Percentiles rank a stretch among this genome's conserved stretches.
These are phyloP conservation scores for Clohesyomyces aquaticus DNA, from an alignment of 495 filamentous ascomycete genomes.

Conservation along the genomic window DNA sequence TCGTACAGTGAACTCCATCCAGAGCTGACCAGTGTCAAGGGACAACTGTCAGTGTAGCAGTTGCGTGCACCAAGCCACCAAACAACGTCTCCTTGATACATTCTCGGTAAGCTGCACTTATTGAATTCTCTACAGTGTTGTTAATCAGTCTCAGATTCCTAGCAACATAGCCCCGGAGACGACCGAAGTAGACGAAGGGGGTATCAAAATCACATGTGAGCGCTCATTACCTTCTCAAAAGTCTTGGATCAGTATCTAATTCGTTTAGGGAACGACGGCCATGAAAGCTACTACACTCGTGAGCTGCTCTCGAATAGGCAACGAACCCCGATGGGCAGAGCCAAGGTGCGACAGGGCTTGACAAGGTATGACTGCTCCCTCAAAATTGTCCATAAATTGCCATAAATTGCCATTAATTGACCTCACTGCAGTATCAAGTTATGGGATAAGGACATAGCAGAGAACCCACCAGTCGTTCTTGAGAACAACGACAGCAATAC, in stretches of 20 bases:
- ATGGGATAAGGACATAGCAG: constrained; percentile 11
- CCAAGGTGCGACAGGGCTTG: constrained; percentile 31
- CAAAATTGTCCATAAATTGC: not conserved
- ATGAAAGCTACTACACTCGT: constrained; percentile 39
- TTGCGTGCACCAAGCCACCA: constrained; percentile 78
- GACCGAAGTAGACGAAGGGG: constrained; percentile 42
- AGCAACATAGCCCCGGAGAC: constrained; percentile 53
- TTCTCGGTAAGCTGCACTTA: too few species aligned
- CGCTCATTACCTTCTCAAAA: not conserved
- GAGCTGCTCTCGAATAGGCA: constrained; percentile 24
- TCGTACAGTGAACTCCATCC: not conserved
- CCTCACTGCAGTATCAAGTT: constrained; percentile 10
- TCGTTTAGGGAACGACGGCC: constrained; percentile 43
- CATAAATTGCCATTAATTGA: too few species aligned
- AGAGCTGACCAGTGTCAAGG: constrained; percentile 48
- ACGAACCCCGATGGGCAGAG: not conserved
- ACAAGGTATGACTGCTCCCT: constrained; percentile 1
- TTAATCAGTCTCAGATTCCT: constrained; percentile 64
- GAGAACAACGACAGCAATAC: not conserved
- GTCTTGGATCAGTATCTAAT: not conserved
- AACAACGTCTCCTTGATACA: constrained; percentile 72
- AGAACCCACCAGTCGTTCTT: not conserved
- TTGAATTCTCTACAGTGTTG: too few species aligned
- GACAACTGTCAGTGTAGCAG: constrained; percentile 78
- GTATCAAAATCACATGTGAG: constrained; percentile 53